Evolutionary conservation across 345 rosid genomes (phyloP).

Genomic region (Pugionium dolabratum): DNA sequence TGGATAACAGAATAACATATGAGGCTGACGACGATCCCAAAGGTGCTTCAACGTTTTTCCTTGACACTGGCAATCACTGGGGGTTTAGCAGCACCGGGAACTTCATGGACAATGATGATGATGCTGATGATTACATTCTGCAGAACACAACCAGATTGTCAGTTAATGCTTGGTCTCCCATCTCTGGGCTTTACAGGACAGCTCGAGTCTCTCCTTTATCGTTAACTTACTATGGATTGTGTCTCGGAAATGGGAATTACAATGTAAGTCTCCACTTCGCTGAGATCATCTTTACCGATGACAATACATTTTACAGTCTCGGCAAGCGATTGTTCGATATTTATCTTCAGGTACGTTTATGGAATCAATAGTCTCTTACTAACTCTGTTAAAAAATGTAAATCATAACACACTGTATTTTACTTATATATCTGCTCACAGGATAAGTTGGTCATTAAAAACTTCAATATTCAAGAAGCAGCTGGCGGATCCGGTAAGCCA

Average conservation of each 20-base stretch:
- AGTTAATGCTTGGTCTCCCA: conserved; percentile 40
- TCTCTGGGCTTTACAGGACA: conserved; percentile 52
- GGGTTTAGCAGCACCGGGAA: conserved; percentile 88
- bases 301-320: conserved; percentile 52
- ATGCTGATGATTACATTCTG: conserved; percentile 54
- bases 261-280: conserved; percentile 81
- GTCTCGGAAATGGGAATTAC: conserved; percentile 77
- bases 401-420: neutral
- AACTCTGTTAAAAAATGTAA: neutral
- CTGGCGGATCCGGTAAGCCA: conserved; percentile 58
- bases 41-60: conserved; percentile 68
- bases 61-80: conserved; percentile 50
- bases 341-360: conserved; percentile 65
- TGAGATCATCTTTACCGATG: conserved; percentile 67
- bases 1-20: conserved; percentile 41
- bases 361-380: conserved; percentile 1
- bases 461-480: conserved; percentile 63
- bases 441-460: conserved; percentile 54
- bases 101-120: conserved; percentile 75
- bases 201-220: conserved; percentile 78
- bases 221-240: conserved; percentile 79
- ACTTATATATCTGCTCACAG: conserved; percentile 37
- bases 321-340: conserved; percentile 79
- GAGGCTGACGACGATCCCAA: conserved; percentile 59
- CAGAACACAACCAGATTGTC: conserved; percentile 58